These are phyloP conservation scores for Teratosphaeria destructans DNA, from an alignment of 2,329 filamentous ascomycete genomes.

Conservation along the genomic window DNA sequence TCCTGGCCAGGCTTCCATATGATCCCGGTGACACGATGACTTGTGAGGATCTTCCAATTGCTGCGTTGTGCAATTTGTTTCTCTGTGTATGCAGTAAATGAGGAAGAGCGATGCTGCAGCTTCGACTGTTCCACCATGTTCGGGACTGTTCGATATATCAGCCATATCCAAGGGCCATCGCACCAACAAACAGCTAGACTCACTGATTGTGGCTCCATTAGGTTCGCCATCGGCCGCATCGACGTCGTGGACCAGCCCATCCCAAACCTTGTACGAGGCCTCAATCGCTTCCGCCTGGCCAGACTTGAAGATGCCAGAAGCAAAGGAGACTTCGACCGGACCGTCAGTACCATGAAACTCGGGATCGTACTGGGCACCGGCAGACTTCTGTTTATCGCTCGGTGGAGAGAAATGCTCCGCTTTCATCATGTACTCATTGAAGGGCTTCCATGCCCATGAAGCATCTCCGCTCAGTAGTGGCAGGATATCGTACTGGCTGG, in stretches of 20 bases:
- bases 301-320: slow-evolving; percentile 14
- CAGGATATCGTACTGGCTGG: slow-evolving; percentile 19
- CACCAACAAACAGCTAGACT: slow-evolving; percentile 2
- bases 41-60: slow-evolving; percentile 18
- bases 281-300: slow-evolving; percentile 15
- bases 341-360: slow-evolving; percentile 11
- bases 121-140: slow-evolving; percentile 16
- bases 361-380: slow-evolving; percentile 12
- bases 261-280: slow-evolving; percentile 12
- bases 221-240: slow-evolving; percentile 17
- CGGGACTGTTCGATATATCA: not conserved
- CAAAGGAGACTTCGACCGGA: slow-evolving; percentile 16
- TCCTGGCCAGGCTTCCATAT: not conserved
- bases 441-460: slow-evolving; percentile 14
- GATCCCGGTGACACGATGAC: slow-evolving; percentile 17
- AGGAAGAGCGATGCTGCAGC: slow-evolving; percentile 16
- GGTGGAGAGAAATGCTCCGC: slow-evolving; percentile 18
- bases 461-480: slow-evolving; percentile 19
- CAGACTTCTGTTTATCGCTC: slow-evolving; percentile 4
- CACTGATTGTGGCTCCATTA: slow-evolving; percentile 14
- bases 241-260: slow-evolving; percentile 8
- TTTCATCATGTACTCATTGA: slow-evolving; percentile 18
- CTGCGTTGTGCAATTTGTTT: slow-evolving; percentile 12
- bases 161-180: not conserved
- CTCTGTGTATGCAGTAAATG: slow-evolving; percentile 17